Evolutionary conservation across 1,284 basidiomycete genomes (phyloP), one percentile per base, ranked within the genome.

Genomic region (Moesziomyces sp.): DNA sequence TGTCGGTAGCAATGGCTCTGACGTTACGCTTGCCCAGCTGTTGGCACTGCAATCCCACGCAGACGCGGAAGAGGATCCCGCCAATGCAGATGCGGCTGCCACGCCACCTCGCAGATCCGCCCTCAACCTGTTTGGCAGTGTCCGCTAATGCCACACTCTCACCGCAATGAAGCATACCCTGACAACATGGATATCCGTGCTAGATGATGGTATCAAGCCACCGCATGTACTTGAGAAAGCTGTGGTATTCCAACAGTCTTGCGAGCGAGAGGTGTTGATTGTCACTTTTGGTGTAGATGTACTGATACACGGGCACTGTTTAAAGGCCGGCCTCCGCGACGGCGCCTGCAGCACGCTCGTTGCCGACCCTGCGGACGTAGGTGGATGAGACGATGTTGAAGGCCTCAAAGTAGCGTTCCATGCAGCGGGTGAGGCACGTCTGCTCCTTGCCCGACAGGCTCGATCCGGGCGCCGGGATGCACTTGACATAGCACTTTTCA

Each of bases 371-470:
- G 34, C 72, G 56, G 34, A 81, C 78, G 47, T 82, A 82, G 23
- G 79, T 74, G 30, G 65, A 65, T 28, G 72, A 75, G 49, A 80
- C 78, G 47, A 81, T 66, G 75, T 81, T 83, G 67, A 81, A 81
- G 24, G 81, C 80, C 48, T 82, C 81, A 74, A 82, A 82, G 67
- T 82, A 82, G 45, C 81, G 69, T 61, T 82, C 79, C 51, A 82
- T 69, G 68, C 81, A 82, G n/a, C 78, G 58, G 51, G 77, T 78
- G 7, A 79, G 48, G 55, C 81, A 83, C 21, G 79, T 81, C 64
- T 81, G 69, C 51, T 83, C 81, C 56, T 81, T 81, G 57, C 76
- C 58, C 14, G 74, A 77, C 11, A 83, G 75, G 51, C 65, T 72
- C 14, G 67, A 54, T 9, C 70, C 71, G 14, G 81, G 81, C 42